phyloP scores from a whole-genome alignment of 371 early-diverging fungal species.

The Dichotomocladium elegans region DNA sequence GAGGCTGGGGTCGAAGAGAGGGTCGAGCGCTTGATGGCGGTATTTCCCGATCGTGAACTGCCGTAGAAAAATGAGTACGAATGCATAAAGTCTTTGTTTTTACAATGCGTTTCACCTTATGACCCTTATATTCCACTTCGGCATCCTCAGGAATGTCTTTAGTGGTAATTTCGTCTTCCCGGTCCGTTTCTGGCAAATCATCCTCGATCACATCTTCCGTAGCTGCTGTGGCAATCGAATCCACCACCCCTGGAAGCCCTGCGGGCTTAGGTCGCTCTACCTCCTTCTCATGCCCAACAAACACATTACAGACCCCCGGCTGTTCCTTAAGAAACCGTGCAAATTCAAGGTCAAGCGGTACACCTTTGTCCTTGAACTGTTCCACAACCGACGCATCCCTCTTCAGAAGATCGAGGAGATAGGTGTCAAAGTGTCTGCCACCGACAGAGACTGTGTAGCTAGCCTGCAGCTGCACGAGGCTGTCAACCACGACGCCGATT shows the following conservation, averaged over 20 bases:
- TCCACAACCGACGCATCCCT: slow-evolving; percentile 51
- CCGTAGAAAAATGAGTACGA: too few relatives aligned
- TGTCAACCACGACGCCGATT: slow-evolving; percentile 72
- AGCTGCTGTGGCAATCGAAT: slow-evolving; percentile 29
- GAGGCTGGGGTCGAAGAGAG: slow-evolving; percentile 61
- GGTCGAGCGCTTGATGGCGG: slow-evolving; percentile 57
- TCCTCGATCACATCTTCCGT: slow-evolving; percentile 33
- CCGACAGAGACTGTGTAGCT: slow-evolving; percentile 63
- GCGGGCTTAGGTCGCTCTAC: slow-evolving; percentile 19
- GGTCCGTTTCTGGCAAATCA: slow-evolving; percentile 11
- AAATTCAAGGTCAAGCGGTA: slow-evolving; percentile 49
- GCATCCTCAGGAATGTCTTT: slow-evolving; percentile 27
- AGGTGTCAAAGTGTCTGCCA: slow-evolving; percentile 61
- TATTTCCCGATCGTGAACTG: slow-evolving; percentile 60
- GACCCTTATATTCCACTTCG: slow-evolving; percentile 57
- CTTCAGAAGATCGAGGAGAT: slow-evolving; percentile 55
- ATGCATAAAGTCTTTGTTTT: too few relatives aligned
- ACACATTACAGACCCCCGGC: slow-evolving; percentile 53
- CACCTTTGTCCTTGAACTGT: slow-evolving; percentile 28
- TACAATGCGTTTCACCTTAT: slow-evolving; percentile 47
- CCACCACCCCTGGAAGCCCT: slow-evolving; percentile 13
- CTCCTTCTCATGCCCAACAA: slow-evolving; percentile 35
- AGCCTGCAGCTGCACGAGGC: slow-evolving; percentile 54
- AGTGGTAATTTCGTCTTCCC: slow-evolving; percentile 20
- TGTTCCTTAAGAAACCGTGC: slow-evolving; percentile 57